Evolutionary conservation across 495 filamentous ascomycete genomes (phyloP), one percentile per base, ranked within the genome.

Genomic region (Trichocladium antarcticum): DNA sequence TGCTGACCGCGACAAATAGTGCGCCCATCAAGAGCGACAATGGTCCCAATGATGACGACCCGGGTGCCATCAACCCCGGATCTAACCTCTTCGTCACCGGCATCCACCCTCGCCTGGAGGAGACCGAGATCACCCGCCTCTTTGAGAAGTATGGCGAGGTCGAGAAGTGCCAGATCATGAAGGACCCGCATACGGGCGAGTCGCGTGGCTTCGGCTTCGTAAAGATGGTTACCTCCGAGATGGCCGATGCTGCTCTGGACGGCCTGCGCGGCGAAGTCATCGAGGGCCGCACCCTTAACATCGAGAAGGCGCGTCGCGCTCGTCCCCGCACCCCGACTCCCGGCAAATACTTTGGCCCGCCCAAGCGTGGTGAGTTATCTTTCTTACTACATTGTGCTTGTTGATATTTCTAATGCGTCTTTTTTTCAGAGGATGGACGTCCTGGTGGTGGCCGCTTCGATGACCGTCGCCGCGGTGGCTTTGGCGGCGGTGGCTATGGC

Each of bases 121-220:
- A 98, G 68, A 74, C 80, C 11, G 92, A 95, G 55, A 86, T 98
- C 45, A 83, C 86, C 36, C 87, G 87, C 67, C 82, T 99, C 36
- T 99, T 97, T 59, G 88, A 94, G 71, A 99, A 97, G 70, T 97
- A 95, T 57, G 92, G 92, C 57, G 85, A 90, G 65, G 92, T 99
- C 29, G 90, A 96, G 70, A 96, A 93, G 71, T 96, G 89, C 73
- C 92, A 95, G 57, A 99, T 99, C 75, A 97, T 99, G 93, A 76
- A 89, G 59, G 93, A 97, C 65, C 92, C 92, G 47, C 93, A 97
- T 67, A 89, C 85, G 56, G 89, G 94, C 71, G 93, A 97, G 69
- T 95, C 89, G 55, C 93, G 92, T 74, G 92, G 92, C 57, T 99
- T 99, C 57, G 92, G 93, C 47, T 99, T 99, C 72, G 93, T 99